These are phyloP conservation scores for Protomyces arabidopsidicola DNA, from an alignment of 1,139 yeast genomes.

Conservation along the genomic window DNA sequence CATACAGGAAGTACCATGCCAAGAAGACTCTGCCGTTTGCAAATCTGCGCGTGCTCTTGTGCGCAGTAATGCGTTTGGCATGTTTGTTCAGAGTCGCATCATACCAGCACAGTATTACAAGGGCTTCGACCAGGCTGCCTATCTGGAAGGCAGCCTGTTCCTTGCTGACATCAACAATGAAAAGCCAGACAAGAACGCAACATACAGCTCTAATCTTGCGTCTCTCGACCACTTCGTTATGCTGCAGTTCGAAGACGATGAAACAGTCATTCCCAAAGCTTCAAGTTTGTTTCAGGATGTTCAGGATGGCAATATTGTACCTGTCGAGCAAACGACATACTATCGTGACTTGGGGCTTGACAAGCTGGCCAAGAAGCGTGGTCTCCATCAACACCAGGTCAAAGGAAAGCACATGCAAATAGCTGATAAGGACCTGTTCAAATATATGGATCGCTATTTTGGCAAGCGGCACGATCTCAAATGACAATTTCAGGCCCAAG, in stretches of 20 bases:
- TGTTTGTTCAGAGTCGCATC: conserved; percentile 53
- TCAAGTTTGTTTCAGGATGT: conserved; percentile 49
- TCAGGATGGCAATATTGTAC: conserved; percentile 46
- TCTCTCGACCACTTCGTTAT: conserved; percentile 53
- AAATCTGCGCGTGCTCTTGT: conserved; percentile 50
- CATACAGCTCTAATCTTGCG: conserved; percentile 47
- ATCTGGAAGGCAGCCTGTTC: conserved; percentile 50
- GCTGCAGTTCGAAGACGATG: conserved; percentile 57
- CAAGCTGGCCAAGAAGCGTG: conserved; percentile 44
- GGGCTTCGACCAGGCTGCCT: conserved; percentile 46
- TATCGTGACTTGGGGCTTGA: conserved; percentile 58
- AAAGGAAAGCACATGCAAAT: conserved; percentile 68
- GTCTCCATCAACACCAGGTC: conserved; percentile 50
- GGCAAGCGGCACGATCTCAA: neutral
- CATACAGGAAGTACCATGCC: conserved; percentile 62
- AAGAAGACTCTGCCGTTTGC: conserved; percentile 63
- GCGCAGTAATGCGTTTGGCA: conserved; percentile 59
- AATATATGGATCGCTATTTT: conserved; percentile 13
- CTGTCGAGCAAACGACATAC: conserved; percentile 51
- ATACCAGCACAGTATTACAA: conserved; percentile 76
- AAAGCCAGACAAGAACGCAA: conserved; percentile 38
- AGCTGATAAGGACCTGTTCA: conserved; percentile 2
- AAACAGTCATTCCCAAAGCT: conserved; percentile 66
- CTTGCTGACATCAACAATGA: conserved; percentile 70
- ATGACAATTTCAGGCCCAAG: neutral